Evolutionary conservation across 352 stramenopile species (phyloP), one percentile per base, ranked within the genome.

Genomic region (Phytophthora sp.): DNA sequence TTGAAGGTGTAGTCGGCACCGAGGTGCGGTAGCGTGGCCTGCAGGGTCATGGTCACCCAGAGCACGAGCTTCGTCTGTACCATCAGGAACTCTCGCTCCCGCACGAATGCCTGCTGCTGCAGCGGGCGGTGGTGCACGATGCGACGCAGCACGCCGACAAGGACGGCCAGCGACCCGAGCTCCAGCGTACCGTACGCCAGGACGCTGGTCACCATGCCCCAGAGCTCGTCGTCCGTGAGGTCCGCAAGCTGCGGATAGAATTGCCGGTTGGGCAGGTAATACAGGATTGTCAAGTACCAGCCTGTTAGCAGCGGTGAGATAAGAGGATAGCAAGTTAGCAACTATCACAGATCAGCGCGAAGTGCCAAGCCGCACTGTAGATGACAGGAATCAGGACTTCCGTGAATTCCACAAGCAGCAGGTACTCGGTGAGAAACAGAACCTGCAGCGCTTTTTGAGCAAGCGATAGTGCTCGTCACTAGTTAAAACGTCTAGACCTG

Each of bases 321-420:
- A n/a, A n/a, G n/a, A n/a, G n/a, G n/a, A n/a, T n/a, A n/a, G n/a
- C n/a, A n/a, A n/a, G n/a, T n/a, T n/a, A 53, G 9, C 8, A 17
- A n/a, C 27, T 15, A 26, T 15, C 8, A 17, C 12, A 4, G 62
- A 21, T 6, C 12, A 42, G n/a, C 15, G 17, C 17, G 2, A 34
- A 30, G n/a, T 20, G n/a, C 54, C n/a, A n/a, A n/a, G n/a, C n/a
- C 62, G 37, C 42, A 80, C 68, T 31, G 30, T 80, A 78, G 8
- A 80, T 58, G 13, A 66, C 7, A 2, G 73, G 64, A 28, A 79
- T 54, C 28, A 74, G 20, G 12, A 79, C 64, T 43, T 80, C 73
- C 1, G 60, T 69, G 28, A 73, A 77, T 48, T 85, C 76, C n/a
- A 73, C 56, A 2, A 82, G 63, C 23, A 82, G 46, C 34, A 82